These are phyloP conservation scores for Fagus sylvatica DNA, from an alignment of 306 rosid genomes.

Conservation along the genomic window DNA sequence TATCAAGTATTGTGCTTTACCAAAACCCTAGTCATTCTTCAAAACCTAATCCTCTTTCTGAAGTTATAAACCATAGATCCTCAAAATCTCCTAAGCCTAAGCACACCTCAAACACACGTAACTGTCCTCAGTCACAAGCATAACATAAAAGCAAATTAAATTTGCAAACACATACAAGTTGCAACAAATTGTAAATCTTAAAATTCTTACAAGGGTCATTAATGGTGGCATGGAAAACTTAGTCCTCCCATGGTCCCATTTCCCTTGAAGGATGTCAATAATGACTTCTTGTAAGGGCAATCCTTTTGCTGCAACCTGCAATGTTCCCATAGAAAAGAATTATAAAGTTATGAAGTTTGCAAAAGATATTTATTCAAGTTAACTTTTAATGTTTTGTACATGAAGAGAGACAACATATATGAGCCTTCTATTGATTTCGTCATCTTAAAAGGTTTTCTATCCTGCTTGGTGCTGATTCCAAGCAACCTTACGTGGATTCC, in stretches of 20 bases:
- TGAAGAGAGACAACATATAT: slow-evolving; percentile 10
- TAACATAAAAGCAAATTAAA: neutral
- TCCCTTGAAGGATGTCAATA: slow-evolving; percentile 62
- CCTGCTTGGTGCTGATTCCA: no score
- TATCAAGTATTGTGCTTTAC: neutral
- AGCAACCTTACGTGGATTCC: no score
- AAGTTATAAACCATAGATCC: no score
- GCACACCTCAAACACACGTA: no score
- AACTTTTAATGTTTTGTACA: neutral
- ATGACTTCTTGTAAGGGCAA: slow-evolving; percentile 60
- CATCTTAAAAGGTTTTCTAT: neutral
- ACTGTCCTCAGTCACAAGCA: neutral
- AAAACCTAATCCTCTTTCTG: no score
- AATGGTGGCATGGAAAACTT: slow-evolving; percentile 92
- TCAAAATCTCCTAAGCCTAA: no score
- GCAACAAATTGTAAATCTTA: slow-evolving; percentile 15
- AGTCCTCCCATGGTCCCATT: slow-evolving; percentile 86
- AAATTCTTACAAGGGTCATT: slow-evolving; percentile 85
- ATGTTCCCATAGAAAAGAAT: slow-evolving; percentile 23
- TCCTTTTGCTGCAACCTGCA: slow-evolving; percentile 56
- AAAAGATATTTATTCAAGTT: slow-evolving; percentile 18
- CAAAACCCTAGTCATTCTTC: neutral
- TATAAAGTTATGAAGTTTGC: slow-evolving; percentile 13
- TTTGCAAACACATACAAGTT: slow-evolving; percentile 11
- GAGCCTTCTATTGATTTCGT: slow-evolving; percentile 16